phyloP scores from a whole-genome alignment of 1,284 basidiomycete species.

The Ganoderma boninense region DNA sequence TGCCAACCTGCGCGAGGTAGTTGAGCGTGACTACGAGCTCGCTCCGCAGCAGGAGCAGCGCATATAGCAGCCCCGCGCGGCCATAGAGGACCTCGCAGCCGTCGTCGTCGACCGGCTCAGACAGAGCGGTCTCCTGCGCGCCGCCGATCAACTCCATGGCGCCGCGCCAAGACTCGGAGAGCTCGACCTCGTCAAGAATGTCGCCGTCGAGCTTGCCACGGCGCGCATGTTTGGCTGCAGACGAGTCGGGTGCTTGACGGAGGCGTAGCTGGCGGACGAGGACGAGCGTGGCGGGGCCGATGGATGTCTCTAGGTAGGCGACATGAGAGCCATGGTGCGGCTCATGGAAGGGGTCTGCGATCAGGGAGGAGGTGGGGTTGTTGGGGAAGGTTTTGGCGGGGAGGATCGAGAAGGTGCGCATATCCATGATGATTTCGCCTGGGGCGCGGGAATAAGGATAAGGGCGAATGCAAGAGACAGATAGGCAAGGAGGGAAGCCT shows the following conservation, averaged over 20 bases:
- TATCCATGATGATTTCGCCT: constrained; percentile 42
- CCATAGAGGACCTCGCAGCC: constrained; percentile 66
- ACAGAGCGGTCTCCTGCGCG: constrained; percentile 35
- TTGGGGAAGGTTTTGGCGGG: constrained; percentile 28
- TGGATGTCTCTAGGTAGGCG: constrained; percentile 44
- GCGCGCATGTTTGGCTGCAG: constrained; percentile 21
- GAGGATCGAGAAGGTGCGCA: constrained; percentile 32
- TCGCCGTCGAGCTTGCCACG: constrained; percentile 26
- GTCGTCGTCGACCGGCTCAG: constrained; percentile 41
- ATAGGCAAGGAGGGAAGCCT: not conserved
- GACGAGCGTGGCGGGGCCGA: constrained; percentile 43
- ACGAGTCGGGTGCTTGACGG: constrained; percentile 25
- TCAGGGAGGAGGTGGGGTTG: constrained; percentile 25
- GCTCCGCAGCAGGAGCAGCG: constrained; percentile 52
- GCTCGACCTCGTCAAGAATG: constrained; percentile 27
- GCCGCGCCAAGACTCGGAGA: constrained; percentile 30
- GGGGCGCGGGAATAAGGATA: not conserved
- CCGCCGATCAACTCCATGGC: constrained; percentile 34
- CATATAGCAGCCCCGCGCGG: constrained; percentile 62
- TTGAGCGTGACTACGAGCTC: constrained; percentile 26
- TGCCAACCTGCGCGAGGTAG: constrained; percentile 24
- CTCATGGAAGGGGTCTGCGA: constrained; percentile 30
- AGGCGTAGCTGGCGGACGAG: constrained; percentile 38
- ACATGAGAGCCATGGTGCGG: constrained; percentile 33
- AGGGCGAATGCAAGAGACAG: not conserved